Conservation (phyloP, 164 flowering plant genomes). For the Chloranthus sessilifolius region DNA sequence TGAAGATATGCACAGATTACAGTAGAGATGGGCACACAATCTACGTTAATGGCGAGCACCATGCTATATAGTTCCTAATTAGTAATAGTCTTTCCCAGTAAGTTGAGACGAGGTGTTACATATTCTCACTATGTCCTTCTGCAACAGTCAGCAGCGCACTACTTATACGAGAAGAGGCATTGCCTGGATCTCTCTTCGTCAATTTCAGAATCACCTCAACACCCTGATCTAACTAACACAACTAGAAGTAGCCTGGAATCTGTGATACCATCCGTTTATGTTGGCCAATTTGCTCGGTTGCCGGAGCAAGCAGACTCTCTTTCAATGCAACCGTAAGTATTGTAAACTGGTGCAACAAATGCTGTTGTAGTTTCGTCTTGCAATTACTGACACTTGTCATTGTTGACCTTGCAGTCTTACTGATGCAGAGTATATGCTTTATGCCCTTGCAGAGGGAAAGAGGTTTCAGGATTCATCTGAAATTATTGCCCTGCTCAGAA, state of each 20-base stretch:
- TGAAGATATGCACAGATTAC: too few relatives aligned
- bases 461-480: slow-evolving; percentile 84
- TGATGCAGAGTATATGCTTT: slow-evolving; percentile 72
- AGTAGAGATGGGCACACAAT: too few relatives aligned
- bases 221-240: slow-evolving; percentile 17
- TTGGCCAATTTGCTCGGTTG: slow-evolving; percentile 78
- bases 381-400: slow-evolving; percentile 12
- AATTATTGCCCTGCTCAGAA: slow-evolving; percentile 82
- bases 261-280: slow-evolving; percentile 69
- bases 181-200: slow-evolving; percentile 62
- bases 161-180: slow-evolving; percentile 72
- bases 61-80: too few relatives aligned
- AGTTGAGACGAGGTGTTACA: too few relatives aligned
- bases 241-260: slow-evolving; percentile 55
- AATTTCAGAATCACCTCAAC: slow-evolving; percentile 32
- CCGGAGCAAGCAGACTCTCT: slow-evolving; percentile 61
- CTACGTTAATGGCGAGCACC: too few relatives aligned
- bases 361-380: slow-evolving; percentile 2
- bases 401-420: slow-evolving; percentile 53
- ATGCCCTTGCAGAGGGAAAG: slow-evolving; percentile 73
- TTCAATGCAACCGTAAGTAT: slow-evolving; percentile 66
- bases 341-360: not conserved
- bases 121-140: slow-evolving; percentile 1
- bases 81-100: too few relatives aligned
- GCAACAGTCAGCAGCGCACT: slow-evolving; percentile 74